Base-by-base conservation (phyloP, 75 land plant genomes). In the Cunninghamia lanceolata region DNA sequence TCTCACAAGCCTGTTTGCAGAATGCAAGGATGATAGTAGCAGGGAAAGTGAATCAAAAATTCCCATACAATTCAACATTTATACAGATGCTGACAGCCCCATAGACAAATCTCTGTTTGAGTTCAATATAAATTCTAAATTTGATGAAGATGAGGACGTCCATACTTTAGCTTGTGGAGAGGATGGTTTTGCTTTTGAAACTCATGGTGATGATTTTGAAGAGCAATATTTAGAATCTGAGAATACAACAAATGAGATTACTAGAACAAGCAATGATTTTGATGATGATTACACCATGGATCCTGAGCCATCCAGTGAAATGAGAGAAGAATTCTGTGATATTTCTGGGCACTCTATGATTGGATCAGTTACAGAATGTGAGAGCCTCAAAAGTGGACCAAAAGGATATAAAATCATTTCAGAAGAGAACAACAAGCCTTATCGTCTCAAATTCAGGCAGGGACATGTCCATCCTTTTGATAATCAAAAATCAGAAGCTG, bases 401-500 rank as follows among this genome's bases (percentile, higher is more conserved):
- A 80, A 80, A 45, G 47, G 42, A n/a, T 43, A 43, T 28, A 80
- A 14, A 28, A 43, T 28, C n/a, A 80, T 80, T 45, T 28, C 52
- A 40, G 47, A 80, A 45, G 47, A 80, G 82, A 80, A 80, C 42
- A 25, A 35, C 56, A 83, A 54, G 56, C 42, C 38, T 36, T 36
- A 53, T 35, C 75, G 84, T 83, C 52, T 45, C 63, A 83, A 46
- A 83, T 45, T 80, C 82, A 80, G 32, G 82, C 46, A 36, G 47
- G 47, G 84, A 54, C 13, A 6, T 52, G 84, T 52, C 13, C 59
- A 52, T 83, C 39, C 63, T 83, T 54, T 83, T 53, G 63, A 3
- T 34, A 34, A 83, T 52, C 63, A 54, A 83, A 32, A 34, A 36
- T 16, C 91, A 68, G 92, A 88, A 52, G 88, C 85, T 59, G 96